Conservation (phyloP, 2,329 filamentous ascomycete species). For the Aureobasidium sp. region DNA sequence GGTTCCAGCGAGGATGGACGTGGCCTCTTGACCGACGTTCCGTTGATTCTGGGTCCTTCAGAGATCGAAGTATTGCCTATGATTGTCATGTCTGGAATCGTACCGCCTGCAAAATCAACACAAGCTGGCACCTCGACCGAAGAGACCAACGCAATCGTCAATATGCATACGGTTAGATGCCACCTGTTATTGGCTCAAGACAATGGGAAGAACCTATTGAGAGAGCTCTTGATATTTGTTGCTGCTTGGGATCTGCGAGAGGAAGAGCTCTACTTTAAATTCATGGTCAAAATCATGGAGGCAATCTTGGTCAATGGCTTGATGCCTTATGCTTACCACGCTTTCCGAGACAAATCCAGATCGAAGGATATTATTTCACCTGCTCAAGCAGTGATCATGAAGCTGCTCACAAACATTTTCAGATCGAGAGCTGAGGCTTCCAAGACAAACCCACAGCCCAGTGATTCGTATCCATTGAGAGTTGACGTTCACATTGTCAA, state of each 20-base stretch:
- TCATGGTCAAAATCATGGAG: constrained; percentile 93
- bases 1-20: constrained; percentile 59
- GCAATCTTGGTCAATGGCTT: constrained; percentile 83
- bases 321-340: constrained; percentile 87
- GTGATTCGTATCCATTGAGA: constrained; percentile 30
- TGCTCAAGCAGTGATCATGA: constrained; percentile 86
- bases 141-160: constrained; percentile 54
- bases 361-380: constrained; percentile 95
- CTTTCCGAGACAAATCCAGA: constrained; percentile 60
- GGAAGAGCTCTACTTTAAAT: constrained; percentile 89
- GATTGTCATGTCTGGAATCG: constrained; percentile 93
- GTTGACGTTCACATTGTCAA: constrained; percentile 65
- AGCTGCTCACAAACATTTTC: constrained; percentile 85
- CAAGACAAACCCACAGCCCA: constrained; percentile 22
- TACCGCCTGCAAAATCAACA: constrained; percentile 54
- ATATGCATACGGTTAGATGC: constrained; percentile 83
- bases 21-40: constrained; percentile 85
- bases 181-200: constrained; percentile 85
- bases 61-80: constrained; percentile 95
- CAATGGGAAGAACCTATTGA: constrained; percentile 79
- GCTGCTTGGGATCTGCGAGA: constrained; percentile 95
- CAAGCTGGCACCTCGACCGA: constrained; percentile 52
- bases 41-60: constrained; percentile 85
- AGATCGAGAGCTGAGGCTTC: constrained; percentile 49
- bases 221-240: constrained; percentile 91